phyloP scores from a whole-genome alignment of 257 asterid species.

The Asclepias syriaca region DNA sequence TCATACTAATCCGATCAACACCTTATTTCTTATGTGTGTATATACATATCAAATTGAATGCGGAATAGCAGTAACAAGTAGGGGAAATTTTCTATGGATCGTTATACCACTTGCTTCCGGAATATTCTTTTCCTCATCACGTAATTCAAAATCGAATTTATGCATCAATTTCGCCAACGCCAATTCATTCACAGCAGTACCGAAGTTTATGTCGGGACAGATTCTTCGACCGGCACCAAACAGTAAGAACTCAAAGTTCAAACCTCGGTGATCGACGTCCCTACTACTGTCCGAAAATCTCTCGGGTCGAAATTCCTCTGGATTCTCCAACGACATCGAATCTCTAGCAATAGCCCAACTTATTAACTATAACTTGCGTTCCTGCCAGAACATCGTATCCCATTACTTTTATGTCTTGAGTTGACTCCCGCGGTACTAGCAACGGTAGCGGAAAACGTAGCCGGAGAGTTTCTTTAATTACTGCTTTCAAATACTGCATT shows the following conservation, averaged over 20 bases:
- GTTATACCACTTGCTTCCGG: background rate
- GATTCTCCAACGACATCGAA: background rate
- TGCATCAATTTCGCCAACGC: no score
- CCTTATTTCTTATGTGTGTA: no score
- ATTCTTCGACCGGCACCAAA: no score
- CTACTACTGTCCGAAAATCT: no score
- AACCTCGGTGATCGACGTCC: no score
- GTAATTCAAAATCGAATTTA: background rate
- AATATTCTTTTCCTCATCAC: background rate
- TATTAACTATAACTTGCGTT: background rate
- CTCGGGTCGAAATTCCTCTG: background rate
- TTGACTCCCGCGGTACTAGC: background rate
- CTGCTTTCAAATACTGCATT: no score
- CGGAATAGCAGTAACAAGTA: background rate
- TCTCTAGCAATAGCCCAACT: background rate
- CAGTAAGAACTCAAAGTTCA: no score
- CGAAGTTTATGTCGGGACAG: no score
- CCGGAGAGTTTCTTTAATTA: no score
- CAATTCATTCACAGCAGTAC: no score
- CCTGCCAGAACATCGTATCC: background rate
- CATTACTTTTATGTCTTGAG: background rate
- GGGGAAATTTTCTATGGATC: background rate
- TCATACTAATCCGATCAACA: no score
- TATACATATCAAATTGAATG: background rate
- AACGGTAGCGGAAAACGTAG: background rate